These are phyloP conservation scores for Gyromitra esculenta DNA, from an alignment of 2,329 filamentous ascomycete genomes.

Conservation along the genomic window DNA sequence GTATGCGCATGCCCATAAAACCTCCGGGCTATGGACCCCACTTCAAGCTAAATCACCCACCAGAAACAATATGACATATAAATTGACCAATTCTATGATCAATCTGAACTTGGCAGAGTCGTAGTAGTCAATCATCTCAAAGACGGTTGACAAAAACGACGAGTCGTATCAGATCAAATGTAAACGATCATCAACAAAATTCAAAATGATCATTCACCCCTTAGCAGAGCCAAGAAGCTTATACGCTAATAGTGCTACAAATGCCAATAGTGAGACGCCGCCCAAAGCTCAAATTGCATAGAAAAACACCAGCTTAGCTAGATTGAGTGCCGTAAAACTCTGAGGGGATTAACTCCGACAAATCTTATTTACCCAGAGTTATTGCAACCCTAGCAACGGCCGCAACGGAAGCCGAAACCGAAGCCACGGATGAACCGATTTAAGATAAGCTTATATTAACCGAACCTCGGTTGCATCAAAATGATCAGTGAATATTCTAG, in stretches of 20 bases:
- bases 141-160: background rate
- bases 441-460: conserved; percentile 1
- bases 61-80: background rate
- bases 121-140: background rate
- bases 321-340: background rate
- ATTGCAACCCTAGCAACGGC: background rate
- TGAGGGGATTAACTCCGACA: conserved; percentile 6
- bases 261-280: background rate
- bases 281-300: background rate
- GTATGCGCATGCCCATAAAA: too few relatives aligned
- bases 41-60: background rate
- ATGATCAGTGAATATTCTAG: background rate
- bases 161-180: conserved; percentile 3
- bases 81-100: conserved; percentile 5
- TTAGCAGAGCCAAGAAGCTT: background rate
- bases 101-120: conserved; percentile 4
- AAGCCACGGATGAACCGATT: conserved; percentile 3
- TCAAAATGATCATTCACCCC: conserved; percentile 7
- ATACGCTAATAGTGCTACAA: background rate
- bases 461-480: background rate
- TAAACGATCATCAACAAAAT: background rate
- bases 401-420: conserved; percentile 7
- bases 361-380: background rate
- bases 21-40: background rate
- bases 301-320: background rate